Conservation (phyloP, 2,329 filamentous ascomycete species). For the Botrytis medusae region DNA sequence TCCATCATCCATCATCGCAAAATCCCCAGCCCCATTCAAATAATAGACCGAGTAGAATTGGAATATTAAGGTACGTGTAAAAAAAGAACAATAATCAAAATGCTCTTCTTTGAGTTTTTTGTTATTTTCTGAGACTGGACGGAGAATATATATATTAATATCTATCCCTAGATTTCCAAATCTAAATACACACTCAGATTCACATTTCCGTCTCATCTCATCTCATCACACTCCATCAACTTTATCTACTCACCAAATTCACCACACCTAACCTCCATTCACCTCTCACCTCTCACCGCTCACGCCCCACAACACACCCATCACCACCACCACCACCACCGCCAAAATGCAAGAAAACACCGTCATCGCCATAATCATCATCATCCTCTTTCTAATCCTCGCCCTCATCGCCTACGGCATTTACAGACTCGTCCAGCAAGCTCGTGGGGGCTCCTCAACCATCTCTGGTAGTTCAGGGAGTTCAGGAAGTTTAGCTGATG, state of each 20-base stretch:
- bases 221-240: neutral
- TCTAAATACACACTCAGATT: neutral
- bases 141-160: neutral
- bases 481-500: conserved; percentile 34
- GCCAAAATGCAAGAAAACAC: conserved; percentile 63
- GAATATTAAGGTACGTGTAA: neutral
- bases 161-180: neutral
- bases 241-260: neutral
- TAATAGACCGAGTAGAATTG: neutral
- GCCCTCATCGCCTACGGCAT: conserved; percentile 63
- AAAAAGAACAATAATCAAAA: neutral
- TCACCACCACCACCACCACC: conserved; percentile 21
- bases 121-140: too few relatives aligned
- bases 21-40: neutral
- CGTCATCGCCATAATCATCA: conserved; percentile 67
- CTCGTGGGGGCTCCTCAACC: conserved; percentile 34
- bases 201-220: neutral
- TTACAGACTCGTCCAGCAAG: conserved; percentile 58
- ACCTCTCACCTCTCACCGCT: neutral
- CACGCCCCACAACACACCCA: neutral
- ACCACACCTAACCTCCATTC: neutral
- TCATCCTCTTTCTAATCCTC: conserved; percentile 63
- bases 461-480: conserved; percentile 27
- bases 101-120: neutral
- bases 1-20: neutral